Percentiles rank a stretch among this genome's conserved stretches.
Evolutionary conservation across 1,139 yeast genomes (phyloP).

Genomic region (Yamadazyma dendronema): DNA sequence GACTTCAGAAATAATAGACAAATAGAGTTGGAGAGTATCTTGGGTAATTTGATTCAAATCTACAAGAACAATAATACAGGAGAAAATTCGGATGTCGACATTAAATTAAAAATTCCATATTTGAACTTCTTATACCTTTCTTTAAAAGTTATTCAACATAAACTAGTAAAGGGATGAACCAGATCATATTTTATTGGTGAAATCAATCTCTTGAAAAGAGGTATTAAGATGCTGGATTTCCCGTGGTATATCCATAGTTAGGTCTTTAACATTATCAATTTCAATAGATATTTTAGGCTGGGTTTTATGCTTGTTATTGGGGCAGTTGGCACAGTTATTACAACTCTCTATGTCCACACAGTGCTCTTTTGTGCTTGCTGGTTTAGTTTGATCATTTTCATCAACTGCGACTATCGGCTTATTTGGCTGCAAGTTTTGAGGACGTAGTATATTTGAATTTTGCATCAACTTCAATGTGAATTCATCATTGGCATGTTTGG

Average conservation of each 20-base stretch:
- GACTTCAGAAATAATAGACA: slow-evolving; percentile 28
- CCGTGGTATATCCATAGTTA: slow-evolving; percentile 7
- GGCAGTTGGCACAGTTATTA: slow-evolving; percentile 29
- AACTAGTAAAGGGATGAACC: slow-evolving; percentile 4
- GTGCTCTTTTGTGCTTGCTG: slow-evolving; percentile 1
- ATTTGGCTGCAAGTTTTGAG: slow-evolving; percentile 5
- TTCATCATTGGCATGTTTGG: slow-evolving; percentile 34
- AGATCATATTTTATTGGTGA: slow-evolving; percentile 8
- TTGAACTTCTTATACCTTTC: slow-evolving; percentile 32
- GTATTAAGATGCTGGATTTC: slow-evolving; percentile 4
- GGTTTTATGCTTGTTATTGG: slow-evolving; percentile 15
- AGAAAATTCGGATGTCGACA: slow-evolving; percentile 7
- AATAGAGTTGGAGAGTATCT: slow-evolving; percentile 32
- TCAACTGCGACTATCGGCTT: background rate
- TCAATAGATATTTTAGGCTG: slow-evolving; percentile 13
- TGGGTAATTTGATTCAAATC: slow-evolving; percentile 23
- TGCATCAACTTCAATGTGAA: slow-evolving; percentile 13
- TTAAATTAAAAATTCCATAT: slow-evolving; percentile 18
- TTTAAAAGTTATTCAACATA: slow-evolving; percentile 36
- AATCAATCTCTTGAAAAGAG: slow-evolving; percentile 9
- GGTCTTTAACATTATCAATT: slow-evolving; percentile 4
- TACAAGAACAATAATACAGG: slow-evolving; percentile 7
- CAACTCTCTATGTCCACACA: slow-evolving; percentile 16
- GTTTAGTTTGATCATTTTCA: background rate
- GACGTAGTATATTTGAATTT: slow-evolving; percentile 8